A percentile compares a stretch with the other conserved stretches of the same genome.
phyloP scores from a whole-genome alignment of 192 early-diverging fungal species.

The Coemansia sp. region DNA sequence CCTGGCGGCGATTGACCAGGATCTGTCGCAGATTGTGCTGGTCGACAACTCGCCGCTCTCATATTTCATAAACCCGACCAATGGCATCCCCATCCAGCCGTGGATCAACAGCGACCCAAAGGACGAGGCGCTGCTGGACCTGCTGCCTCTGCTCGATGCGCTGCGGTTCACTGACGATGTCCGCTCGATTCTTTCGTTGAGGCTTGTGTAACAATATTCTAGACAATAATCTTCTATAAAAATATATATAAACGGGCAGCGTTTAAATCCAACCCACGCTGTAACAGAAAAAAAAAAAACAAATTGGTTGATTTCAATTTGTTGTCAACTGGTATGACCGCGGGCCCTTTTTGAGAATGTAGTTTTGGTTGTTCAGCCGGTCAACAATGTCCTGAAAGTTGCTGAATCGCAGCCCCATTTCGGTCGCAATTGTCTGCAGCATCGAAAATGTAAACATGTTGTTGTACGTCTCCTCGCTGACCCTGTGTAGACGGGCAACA shows the following conservation, averaged over 20 bases:
- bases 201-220: constrained; percentile 31
- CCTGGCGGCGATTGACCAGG: constrained; percentile 58
- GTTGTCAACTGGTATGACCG: constrained; percentile 61
- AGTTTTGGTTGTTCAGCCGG: constrained; percentile 70
- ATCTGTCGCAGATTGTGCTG: constrained; percentile 64
- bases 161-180: constrained; percentile 63
- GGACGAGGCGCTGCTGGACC: constrained; percentile 61
- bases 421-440: constrained; percentile 57
- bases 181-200: constrained; percentile 53
- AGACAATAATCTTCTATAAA: background rate
- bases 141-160: constrained; percentile 61
- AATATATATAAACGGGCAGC: background rate
- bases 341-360: constrained; percentile 68
- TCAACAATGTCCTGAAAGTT: constrained; percentile 70
- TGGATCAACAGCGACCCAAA: constrained; percentile 69
- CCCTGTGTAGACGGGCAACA: constrained; percentile 59
- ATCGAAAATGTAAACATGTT: constrained; percentile 69
- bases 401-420: constrained; percentile 53
- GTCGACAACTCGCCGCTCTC: constrained; percentile 74
- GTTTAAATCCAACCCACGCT: too few relatives aligned
- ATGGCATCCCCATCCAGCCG: constrained; percentile 67
- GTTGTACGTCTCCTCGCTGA: constrained; percentile 59
- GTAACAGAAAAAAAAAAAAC: constrained; percentile 15
- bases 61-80: constrained; percentile 68
- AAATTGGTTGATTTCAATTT: too few relatives aligned